phyloP scores from a whole-genome alignment of 306 rosid species.

The Vicia faba region DNA sequence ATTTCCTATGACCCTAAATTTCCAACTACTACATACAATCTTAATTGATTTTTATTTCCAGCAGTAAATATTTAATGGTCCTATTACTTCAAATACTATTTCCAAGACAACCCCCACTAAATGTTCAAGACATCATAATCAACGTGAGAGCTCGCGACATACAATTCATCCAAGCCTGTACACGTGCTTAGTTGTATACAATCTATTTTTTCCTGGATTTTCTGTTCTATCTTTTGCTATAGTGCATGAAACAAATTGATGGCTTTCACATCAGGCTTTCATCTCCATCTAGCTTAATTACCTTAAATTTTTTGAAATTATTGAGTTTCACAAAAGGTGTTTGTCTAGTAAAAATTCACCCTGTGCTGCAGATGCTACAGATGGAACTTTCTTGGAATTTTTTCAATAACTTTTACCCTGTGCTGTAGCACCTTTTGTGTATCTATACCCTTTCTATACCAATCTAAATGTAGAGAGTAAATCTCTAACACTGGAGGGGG shows the following conservation, averaged over 20 bases:
- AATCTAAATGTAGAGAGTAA: conserved; percentile 21
- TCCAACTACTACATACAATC: conserved; percentile 1
- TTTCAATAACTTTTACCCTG: too few species aligned
- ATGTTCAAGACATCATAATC: neutral
- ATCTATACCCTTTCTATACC: neutral
- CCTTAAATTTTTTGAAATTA: neutral
- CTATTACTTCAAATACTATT: conserved; percentile 18
- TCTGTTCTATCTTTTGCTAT: conserved; percentile 16
- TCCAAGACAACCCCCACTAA: conserved; percentile 2
- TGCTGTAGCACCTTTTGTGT: neutral
- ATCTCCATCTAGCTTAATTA: conserved; percentile 14
- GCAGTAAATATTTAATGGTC: conserved; percentile 13
- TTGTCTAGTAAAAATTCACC: too few species aligned
- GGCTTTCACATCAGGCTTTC: conserved; percentile 28
- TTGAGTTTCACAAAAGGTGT: too few species aligned
- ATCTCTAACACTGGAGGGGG: conserved; percentile 1
- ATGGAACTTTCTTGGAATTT: too few species aligned
- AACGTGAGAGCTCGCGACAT: conserved; percentile 6
- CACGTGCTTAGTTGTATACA: conserved; percentile 17
- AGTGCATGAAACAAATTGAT: neutral
- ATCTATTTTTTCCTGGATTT: conserved; percentile 5
- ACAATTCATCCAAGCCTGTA: conserved; percentile 18
- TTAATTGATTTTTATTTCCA: conserved; percentile 24
- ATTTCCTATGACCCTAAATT: conserved; percentile 18
- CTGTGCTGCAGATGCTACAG: too few species aligned